Percentiles rank a stretch among this genome's conserved stretches.
Conservation (phyloP, 371 early-diverging fungal species). For the Blakeslea trispora region DNA sequence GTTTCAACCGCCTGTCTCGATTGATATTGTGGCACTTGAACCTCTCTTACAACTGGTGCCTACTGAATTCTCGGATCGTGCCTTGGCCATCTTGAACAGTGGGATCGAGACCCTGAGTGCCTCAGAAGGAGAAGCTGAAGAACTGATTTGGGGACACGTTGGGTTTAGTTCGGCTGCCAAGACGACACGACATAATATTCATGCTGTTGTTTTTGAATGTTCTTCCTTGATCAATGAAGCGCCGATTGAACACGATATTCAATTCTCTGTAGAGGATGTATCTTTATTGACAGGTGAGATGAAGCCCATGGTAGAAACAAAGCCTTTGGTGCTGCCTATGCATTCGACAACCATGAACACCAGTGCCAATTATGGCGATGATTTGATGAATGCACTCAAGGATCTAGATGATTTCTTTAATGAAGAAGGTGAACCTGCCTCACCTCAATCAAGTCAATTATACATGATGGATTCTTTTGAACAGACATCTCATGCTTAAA, state of each 20-base stretch:
- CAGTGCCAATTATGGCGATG: slow-evolving; percentile 46
- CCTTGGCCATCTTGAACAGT: slow-evolving; percentile 70
- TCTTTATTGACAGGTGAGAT: slow-evolving; percentile 44
- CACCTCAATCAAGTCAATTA: slow-evolving; percentile 17
- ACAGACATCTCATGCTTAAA: too few species aligned
- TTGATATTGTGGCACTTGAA: slow-evolving; percentile 51
- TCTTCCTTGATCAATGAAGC: slow-evolving; percentile 45
- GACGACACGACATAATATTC: slow-evolving; percentile 52
- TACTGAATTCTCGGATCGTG: slow-evolving; percentile 67
- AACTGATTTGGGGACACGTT: slow-evolving; percentile 39
- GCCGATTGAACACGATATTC: slow-evolving; percentile 48
- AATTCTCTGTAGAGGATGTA: slow-evolving; percentile 52
- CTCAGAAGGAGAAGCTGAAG: slow-evolving; percentile 21
- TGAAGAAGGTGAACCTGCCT: slow-evolving; percentile 48
- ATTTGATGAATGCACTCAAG: slow-evolving; percentile 57
- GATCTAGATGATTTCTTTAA: slow-evolving; percentile 66
- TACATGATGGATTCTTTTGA: too few species aligned
- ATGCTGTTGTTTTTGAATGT: slow-evolving; percentile 55
- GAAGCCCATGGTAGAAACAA: slow-evolving; percentile 15
- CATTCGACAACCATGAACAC: too few species aligned
- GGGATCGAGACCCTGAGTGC: slow-evolving; percentile 47
- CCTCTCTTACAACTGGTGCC: slow-evolving; percentile 62
- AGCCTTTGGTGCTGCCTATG: slow-evolving; percentile 1
- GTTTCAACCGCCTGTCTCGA: slow-evolving; percentile 15
- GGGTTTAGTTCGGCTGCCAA: slow-evolving; percentile 34